Base-by-base conservation (phyloP, 306 rosid genomes). In the Canavalia ensiformis region DNA sequence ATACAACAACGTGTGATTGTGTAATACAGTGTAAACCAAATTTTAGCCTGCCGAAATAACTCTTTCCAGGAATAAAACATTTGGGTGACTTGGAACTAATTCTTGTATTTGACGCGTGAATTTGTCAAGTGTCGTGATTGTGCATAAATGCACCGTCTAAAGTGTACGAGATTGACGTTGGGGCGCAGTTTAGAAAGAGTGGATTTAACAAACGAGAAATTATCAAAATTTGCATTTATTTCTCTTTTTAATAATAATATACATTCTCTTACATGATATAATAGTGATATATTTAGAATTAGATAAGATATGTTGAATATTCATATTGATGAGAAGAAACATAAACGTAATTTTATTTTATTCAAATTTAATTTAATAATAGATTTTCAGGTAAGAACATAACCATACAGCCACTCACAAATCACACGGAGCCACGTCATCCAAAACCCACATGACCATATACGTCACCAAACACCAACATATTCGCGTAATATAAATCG, bases 341-440 rank as follows among this genome's bases (percentile, higher is more conserved):
- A 59, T 59, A 3, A 59, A 59, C 39, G 0, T 10, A 62, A 62
- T 10, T 25, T 62, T 2, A 62, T 63, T 34, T 62, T 11, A 34
- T 4, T 60, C 1, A 34, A 0, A 13, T 62, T 31, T 4, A 0
- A 47, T 45, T 45, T 45, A 47, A 47, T 9, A 13, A 2, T 9
- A 6, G 46, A 35, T 63, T 63, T 63, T 35, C 13, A 29, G 31
- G 52, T 4, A 42, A 18, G 18, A 67, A 12, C 4, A 8, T 50
- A 9, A 62, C 39, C 45, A 37, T 8, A 54, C 12, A n/a, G 8
- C 37, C 29, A 34, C 30, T 33, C 2, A 63, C 87, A 44, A 77
- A 85, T 77, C 12, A 71, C 33, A 12, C 3, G 52, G 7, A 37
- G 65, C 88, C 90, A 82, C 87, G 87, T 79, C 76, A 49, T 10